These are phyloP conservation scores for Orychophragmus violaceus DNA, from an alignment of 345 rosid genomes.

Conservation along the genomic window DNA sequence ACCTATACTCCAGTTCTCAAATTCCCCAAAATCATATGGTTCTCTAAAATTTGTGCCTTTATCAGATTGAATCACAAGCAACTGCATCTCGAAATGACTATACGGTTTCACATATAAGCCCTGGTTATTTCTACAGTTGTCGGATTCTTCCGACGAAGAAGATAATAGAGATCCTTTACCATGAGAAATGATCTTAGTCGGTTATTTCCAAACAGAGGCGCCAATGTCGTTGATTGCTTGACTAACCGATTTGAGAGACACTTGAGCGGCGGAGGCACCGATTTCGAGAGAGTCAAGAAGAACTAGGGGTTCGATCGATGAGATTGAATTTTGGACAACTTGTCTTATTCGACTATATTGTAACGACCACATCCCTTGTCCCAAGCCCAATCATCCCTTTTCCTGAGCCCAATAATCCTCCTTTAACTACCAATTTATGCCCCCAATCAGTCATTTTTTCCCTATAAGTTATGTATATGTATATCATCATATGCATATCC, in stretches of 20 bases:
- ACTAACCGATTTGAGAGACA: constrained; percentile 67
- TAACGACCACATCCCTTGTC: too few relatives aligned
- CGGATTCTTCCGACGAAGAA: constrained; percentile 26
- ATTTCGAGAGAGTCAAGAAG: constrained; percentile 44
- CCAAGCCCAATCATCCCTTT: too few relatives aligned
- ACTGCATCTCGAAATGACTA: constrained; percentile 62
- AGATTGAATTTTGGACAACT: not conserved
- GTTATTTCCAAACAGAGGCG: constrained; percentile 60
- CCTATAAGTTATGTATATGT: too few relatives aligned
- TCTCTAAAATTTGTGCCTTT: constrained; percentile 39
- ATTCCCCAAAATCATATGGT: constrained; percentile 49
- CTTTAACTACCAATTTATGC: too few relatives aligned
- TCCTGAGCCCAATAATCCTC: too few relatives aligned
- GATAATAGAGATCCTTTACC: constrained; percentile 46
- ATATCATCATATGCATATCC: too few relatives aligned
- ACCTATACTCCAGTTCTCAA: constrained; percentile 48
- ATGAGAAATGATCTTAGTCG: constrained; percentile 58
- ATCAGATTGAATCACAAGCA: constrained; percentile 49
- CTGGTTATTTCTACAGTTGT: not conserved
- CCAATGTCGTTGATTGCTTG: constrained; percentile 79
- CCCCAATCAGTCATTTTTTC: too few relatives aligned
- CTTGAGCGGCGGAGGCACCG: constrained; percentile 75
- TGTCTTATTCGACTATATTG: not conserved
- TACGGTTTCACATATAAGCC: constrained; percentile 32
- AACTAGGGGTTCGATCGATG: not conserved